Percentiles rank a stretch among this genome's conserved stretches.
These are phyloP conservation scores for Verticillium nonalfalfae DNA, from an alignment of 2,329 filamentous ascomycete species.

Conservation along the genomic window DNA sequence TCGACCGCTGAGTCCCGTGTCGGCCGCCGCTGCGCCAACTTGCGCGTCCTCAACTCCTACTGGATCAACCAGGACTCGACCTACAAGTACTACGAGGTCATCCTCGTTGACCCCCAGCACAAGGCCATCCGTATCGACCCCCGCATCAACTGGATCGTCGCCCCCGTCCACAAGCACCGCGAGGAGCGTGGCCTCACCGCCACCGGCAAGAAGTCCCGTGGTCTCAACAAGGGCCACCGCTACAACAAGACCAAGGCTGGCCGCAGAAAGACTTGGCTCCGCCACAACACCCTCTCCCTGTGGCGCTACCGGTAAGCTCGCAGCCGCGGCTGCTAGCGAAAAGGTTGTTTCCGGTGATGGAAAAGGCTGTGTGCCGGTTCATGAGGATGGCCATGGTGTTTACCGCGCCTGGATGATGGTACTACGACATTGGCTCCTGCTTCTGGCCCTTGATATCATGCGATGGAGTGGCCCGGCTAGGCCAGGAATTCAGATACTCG, in stretches of 20 bases:
- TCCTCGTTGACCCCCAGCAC: conserved; percentile 99
- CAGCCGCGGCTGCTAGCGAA: conserved; percentile 2
- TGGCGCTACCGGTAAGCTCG: conserved; percentile 85
- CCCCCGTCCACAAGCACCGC: conserved; percentile 99
- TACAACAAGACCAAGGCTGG: conserved; percentile 98
- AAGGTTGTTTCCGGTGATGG: background rate
- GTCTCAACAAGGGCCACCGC: conserved; percentile 97
- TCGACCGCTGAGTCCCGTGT: conserved; percentile 99
- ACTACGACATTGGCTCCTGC: conserved; percentile 6
- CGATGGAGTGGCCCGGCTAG: conserved; percentile 10
- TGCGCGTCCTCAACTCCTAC: conserved; percentile 99
- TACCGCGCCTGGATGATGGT: conserved; percentile 1
- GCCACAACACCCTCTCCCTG: conserved; percentile 98
- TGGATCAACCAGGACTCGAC: conserved; percentile 99
- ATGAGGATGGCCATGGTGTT: background rate
- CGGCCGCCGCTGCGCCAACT: conserved; percentile 96
- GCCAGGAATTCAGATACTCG: conserved; percentile 2
- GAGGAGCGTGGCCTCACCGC: conserved; percentile 94
- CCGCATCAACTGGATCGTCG: conserved; percentile 99
- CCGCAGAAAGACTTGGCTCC: conserved; percentile 99
- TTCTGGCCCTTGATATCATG: conserved; percentile 10
- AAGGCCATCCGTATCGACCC: conserved; percentile 99
- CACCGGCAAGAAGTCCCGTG: conserved; percentile 99
- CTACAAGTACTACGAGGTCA: conserved; percentile 99
- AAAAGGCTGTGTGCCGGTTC: background rate